A percentile compares a stretch with the other conserved stretches of the same genome.
phyloP scores from a whole-genome alignment of 1,139 yeast genomes.

The Hyphopichia buzzinii region DNA sequence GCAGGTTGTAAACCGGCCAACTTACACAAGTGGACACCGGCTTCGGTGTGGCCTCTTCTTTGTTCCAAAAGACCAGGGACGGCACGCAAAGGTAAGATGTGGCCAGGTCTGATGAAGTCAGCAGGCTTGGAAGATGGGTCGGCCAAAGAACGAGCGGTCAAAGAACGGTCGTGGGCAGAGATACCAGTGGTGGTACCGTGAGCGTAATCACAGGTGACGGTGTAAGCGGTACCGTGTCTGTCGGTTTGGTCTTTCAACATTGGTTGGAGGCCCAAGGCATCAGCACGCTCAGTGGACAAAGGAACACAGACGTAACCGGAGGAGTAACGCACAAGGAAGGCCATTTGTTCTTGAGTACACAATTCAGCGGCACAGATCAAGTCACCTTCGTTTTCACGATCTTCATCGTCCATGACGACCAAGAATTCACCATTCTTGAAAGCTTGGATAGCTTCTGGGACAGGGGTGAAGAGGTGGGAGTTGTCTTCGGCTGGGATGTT shows the following conservation, averaged over 20 bases:
- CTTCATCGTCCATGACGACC: conserved; percentile 93
- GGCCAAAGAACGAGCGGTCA: conserved; percentile 75
- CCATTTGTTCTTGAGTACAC: conserved; percentile 84
- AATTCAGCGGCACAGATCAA: conserved; percentile 86
- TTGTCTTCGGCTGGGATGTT: background rate
- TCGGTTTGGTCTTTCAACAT: conserved; percentile 70
- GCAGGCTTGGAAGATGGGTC: conserved; percentile 51
- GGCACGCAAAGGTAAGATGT: conserved; percentile 88
- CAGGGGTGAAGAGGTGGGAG: conserved; percentile 43
- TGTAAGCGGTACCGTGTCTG: conserved; percentile 95
- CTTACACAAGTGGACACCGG: conserved; percentile 83
- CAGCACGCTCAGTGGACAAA: conserved; percentile 73
- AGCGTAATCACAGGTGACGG: conserved; percentile 82
- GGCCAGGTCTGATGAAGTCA: conserved; percentile 90
- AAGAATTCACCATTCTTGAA: conserved; percentile 85
- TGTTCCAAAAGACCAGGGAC: conserved; percentile 75
- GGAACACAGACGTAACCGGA: conserved; percentile 97
- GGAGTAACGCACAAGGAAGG: conserved; percentile 83
- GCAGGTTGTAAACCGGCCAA: conserved; percentile 81
- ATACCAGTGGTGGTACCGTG: conserved; percentile 97
- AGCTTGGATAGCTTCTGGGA: conserved; percentile 75
- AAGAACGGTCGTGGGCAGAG: conserved; percentile 89
- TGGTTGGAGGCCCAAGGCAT: conserved; percentile 71
- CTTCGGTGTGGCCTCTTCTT: conserved; percentile 98
- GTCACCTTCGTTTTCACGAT: conserved; percentile 97